A percentile compares a stretch with the other conserved stretches of the same genome.
phyloP scores from a whole-genome alignment of 2,329 filamentous ascomycete species.

The Malbranchea cinnamomea region DNA sequence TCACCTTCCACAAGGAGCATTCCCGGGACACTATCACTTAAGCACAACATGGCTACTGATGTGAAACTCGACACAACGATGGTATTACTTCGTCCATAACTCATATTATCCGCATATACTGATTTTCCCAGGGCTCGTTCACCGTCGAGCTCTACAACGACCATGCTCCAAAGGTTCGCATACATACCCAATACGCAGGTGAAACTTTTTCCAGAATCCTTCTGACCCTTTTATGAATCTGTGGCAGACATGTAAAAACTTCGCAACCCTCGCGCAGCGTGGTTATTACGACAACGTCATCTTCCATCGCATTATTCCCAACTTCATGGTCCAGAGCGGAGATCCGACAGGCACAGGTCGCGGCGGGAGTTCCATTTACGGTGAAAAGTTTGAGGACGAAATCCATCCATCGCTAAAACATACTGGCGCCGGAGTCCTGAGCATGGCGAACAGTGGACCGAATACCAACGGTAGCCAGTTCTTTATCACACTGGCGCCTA shows the following conservation, averaged over 20 bases:
- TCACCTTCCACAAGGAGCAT: neutral
- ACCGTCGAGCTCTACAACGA: slow-evolving; percentile 76
- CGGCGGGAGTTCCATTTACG: slow-evolving; percentile 79
- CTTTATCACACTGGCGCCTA: slow-evolving; percentile 86
- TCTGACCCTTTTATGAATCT: slow-evolving; percentile 5
- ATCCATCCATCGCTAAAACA: slow-evolving; percentile 67
- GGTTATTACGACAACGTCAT: slow-evolving; percentile 78
- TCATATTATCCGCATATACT: slow-evolving; percentile 1
- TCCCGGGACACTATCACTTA: neutral
- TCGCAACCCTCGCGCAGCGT: slow-evolving; percentile 59
- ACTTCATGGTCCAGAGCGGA: slow-evolving; percentile 93
- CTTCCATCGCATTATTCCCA: slow-evolving; percentile 88
- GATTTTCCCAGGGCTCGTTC: slow-evolving; percentile 52
- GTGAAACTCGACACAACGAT: slow-evolving; percentile 74
- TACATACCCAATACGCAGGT: neutral
- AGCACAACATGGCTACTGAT: slow-evolving; percentile 51
- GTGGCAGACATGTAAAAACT: slow-evolving; percentile 74
- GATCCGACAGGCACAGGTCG: slow-evolving; percentile 89
- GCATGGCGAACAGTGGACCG: slow-evolving; percentile 90
- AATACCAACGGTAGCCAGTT: slow-evolving; percentile 94
- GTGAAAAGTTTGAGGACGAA: slow-evolving; percentile 89
- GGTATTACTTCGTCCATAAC: slow-evolving; percentile 33
- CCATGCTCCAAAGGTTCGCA: slow-evolving; percentile 58
- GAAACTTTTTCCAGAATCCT: no score
- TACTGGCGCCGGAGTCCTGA: slow-evolving; percentile 82